Evolutionary conservation across 805 yeast species (phyloP), one percentile per base, ranked within the genome.

Genomic region (Ogataea glucozyma): DNA sequence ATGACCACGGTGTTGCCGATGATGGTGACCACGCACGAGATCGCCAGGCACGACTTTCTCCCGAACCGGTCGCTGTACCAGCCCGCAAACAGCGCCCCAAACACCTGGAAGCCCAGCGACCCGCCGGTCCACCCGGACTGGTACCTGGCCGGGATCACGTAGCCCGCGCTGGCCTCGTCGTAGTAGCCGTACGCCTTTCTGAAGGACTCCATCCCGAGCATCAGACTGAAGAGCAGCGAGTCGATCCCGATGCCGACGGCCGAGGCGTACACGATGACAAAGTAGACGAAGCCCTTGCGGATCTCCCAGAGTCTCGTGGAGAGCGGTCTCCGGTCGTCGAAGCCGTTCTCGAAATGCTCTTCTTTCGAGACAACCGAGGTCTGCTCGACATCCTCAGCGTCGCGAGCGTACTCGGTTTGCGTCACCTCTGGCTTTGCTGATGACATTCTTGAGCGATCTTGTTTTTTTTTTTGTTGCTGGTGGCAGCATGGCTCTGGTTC

Each of bases 121-220:
- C 41, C 62, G 41, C 69, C 68, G 21, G 57, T 47, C 26, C 71
- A 56, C 12, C 68, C 74, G 23, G 71, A 69, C 47, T 45, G 78
- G 76, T 76, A 72, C 17, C 60, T 56, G 18, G 70, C 65, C 14
- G 66, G 62, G 6, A 73, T 44, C 39, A 68, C 69, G 38, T 59
- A 68, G 3, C 17, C 36, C 5, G 48, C 57, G 6, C 43, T 54
- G 33, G 55, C 61, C 17, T 52, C 53, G 10, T 60, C 59, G 49
- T 16, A 35, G 13, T 35, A 35, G 3, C 52, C 55, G 52, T 48
- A 60, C 49, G 51, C 76, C 69, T 54, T 53, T 65, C 66, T 66
- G 57, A 54, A 61, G 49, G 39, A 35, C 17, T 19, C 23, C 39
- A 35, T 35, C 9, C 39, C 39, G 4, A 35, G 22, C 31, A 35